Evolutionary conservation across 768 basidiomycete species (phyloP).

Genomic region (Mycena leptocephala): DNA sequence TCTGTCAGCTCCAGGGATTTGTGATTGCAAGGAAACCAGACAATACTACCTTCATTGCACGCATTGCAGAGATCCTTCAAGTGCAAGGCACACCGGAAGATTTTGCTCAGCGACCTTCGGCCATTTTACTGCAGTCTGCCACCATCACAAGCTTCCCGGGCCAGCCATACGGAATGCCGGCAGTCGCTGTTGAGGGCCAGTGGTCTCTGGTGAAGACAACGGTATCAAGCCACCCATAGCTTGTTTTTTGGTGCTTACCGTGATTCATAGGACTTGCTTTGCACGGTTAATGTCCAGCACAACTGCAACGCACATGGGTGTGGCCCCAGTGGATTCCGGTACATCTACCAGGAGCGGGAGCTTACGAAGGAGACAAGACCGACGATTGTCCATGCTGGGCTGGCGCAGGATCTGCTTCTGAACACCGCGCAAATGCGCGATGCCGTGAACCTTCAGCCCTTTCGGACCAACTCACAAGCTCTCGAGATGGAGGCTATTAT

Average conservation of each 20-base stretch:
- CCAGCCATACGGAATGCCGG: not conserved
- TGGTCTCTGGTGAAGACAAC: not conserved
- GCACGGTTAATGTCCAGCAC: slow-evolving; percentile 20
- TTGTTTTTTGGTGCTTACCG: no score
- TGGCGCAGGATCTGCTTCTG: no score
- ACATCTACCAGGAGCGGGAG: slow-evolving; percentile 5
- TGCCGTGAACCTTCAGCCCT: no score
- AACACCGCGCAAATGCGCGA: no score
- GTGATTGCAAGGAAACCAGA: not conserved
- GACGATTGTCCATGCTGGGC: no score
- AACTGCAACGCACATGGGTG: slow-evolving; percentile 4
- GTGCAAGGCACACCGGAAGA: not conserved
- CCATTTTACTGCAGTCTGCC: not conserved
- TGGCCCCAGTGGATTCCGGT: not conserved
- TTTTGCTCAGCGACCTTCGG: not conserved
- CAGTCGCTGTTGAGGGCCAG: not conserved
- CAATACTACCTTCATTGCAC: not conserved
- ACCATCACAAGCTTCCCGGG: not conserved
- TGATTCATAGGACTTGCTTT: slow-evolving; percentile 2
- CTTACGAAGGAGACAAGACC: not conserved
- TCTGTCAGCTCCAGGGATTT: not conserved
- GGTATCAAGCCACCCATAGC: not conserved
- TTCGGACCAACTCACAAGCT: no score
- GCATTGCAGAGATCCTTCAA: not conserved
- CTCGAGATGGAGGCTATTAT: no score